These are phyloP conservation scores for Flaveria robusta DNA, from an alignment of 129 eudicot species.

Conservation along the genomic window DNA sequence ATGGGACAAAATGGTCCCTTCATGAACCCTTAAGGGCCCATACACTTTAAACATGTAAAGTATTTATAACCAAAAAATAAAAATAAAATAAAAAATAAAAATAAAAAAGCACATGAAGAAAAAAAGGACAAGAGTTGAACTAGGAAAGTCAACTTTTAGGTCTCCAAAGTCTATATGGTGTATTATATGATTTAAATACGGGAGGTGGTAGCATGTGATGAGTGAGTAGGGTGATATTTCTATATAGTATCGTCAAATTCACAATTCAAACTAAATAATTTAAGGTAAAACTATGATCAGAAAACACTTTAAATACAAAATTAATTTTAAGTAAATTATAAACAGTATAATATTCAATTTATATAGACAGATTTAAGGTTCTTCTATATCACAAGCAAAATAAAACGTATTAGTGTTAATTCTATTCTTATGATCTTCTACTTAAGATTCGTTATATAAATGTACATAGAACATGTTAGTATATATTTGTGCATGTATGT, in stretches of 20 bases:
- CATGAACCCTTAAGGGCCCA: constrained; percentile 22
- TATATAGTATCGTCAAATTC: constrained; percentile 1
- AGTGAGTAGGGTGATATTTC: constrained; percentile 9
- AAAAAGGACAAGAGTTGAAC: constrained; percentile 30
- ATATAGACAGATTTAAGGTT: too few relatives aligned
- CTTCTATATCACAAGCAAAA: too few relatives aligned
- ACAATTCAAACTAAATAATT: neutral
- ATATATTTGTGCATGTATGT: neutral
- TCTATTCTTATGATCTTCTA: too few relatives aligned
- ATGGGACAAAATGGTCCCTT: constrained; percentile 32
- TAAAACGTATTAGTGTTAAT: too few relatives aligned
- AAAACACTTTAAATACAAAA: too few relatives aligned
- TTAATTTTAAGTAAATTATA: too few relatives aligned
- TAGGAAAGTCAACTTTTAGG: constrained; percentile 44
- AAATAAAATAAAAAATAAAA: neutral
- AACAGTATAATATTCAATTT: too few relatives aligned
- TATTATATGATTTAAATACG: constrained; percentile 16
- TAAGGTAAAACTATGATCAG: too few relatives aligned
- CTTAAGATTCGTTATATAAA: too few relatives aligned
- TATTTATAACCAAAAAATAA: too few relatives aligned
- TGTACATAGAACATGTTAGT: too few relatives aligned
- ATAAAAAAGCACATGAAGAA: neutral
- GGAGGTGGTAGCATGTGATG: constrained; percentile 16
- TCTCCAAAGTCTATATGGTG: constrained; percentile 39
- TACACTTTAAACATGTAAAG: constrained; percentile 3